Evolutionary conservation across 805 yeast genomes (phyloP), one percentile per base, ranked within the genome.

Genomic region (Scheffersomyces stipitis): DNA sequence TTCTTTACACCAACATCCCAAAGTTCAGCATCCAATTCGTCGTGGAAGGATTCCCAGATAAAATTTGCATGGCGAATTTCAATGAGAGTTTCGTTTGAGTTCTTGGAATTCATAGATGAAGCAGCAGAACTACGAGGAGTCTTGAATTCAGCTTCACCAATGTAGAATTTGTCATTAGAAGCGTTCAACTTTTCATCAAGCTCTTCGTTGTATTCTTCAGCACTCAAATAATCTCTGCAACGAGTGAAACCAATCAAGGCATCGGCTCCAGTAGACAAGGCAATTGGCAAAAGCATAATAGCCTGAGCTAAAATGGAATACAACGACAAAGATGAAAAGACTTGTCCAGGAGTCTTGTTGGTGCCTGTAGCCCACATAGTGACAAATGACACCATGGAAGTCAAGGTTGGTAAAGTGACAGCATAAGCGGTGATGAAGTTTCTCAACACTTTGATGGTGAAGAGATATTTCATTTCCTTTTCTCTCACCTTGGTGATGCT

Each of bases 331-430:
- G 73, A 64, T 6, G 73, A 60, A 39, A 69, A 69, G n/a, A 69
- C 67, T 32, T 56, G 54, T 16, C 66, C 71, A 6, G 73, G 61
- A 22, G 62, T 46, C 38, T 49, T 58, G 51, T 54, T 52, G 16
- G 51, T 58, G 37, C 71, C 68, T 4, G 78, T 68, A 24, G 75
- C 62, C 70, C 71, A 69, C 64, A 70, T 53, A 7, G 69, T 62
- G 5, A 68, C 62, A 40, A 68, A 69, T n/a, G 74, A 58, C 28
- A 66, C 52, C 74, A 70, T 68, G 5, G 76, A 69, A 18, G 69
- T 59, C 33, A 70, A 50, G 4, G 65, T 57, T 10, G 76, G 73
- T 38, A 70, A 58, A 1, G 71, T 61, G 17, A 69, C 69, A 26
- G 74, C 74, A 42, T 64, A 60, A 15, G 74, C 73, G 22, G 69